A percentile compares a stretch with the other conserved stretches of the same genome.
Evolutionary conservation across 345 rosid species (phyloP).

Genomic region (Populus euphratica): DNA sequence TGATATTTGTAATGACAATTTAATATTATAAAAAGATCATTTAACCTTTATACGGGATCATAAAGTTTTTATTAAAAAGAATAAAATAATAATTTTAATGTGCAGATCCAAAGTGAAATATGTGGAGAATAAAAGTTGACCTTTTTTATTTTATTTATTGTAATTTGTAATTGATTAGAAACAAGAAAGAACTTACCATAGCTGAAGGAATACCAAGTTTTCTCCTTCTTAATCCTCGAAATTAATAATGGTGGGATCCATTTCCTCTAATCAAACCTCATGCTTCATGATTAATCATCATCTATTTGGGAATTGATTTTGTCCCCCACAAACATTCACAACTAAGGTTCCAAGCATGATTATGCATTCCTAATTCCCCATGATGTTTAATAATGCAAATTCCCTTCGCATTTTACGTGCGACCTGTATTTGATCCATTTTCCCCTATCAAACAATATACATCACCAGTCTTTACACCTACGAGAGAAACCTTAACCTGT

Average conservation of each 20-base stretch:
- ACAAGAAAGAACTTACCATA: neutral
- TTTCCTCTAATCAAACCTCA: conserved; percentile 6
- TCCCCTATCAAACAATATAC: too few relatives aligned
- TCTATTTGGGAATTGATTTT: conserved; percentile 11
- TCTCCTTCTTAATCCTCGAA: neutral
- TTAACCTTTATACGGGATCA: rapidly evolving
- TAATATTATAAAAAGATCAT: rapidly evolving
- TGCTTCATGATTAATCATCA: conserved; percentile 27
- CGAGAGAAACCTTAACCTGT: neutral
- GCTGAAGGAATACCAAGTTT: neutral
- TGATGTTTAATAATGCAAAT: neutral
- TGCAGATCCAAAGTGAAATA: rapidly evolving
- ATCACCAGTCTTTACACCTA: too few relatives aligned
- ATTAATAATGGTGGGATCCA: conserved; percentile 2
- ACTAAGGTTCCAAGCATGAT: neutral
- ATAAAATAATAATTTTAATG: rapidly evolving
- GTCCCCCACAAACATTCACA: conserved; percentile 16
- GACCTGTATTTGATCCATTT: too few relatives aligned
- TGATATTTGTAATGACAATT: too few relatives aligned
- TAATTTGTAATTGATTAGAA: too few relatives aligned
- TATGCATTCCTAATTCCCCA: neutral
- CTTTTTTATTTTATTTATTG: too few relatives aligned
- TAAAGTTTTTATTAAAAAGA: too few relatives aligned
- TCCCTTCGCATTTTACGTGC: too few relatives aligned
- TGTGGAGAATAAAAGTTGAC: too few relatives aligned